Evolutionary conservation across 1,284 basidiomycete species (phyloP).

Genomic region (Pisolithus thermaeus): DNA sequence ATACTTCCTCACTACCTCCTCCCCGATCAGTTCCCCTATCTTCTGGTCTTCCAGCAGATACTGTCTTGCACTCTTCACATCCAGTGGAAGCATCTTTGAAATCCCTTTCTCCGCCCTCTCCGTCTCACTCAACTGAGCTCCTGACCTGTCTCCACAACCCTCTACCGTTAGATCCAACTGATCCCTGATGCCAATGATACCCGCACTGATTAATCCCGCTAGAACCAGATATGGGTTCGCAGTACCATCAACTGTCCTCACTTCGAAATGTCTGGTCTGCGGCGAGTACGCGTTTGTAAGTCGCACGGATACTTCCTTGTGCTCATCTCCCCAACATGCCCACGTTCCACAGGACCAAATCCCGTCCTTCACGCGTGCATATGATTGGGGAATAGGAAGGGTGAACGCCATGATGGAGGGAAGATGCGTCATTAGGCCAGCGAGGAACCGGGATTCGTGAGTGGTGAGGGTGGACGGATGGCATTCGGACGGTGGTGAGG

Average conservation of each 20-base stretch:
- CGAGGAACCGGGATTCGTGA: slow-evolving; percentile 35
- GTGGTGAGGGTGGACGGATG: slow-evolving; percentile 12
- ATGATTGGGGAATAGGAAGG: slow-evolving; percentile 55
- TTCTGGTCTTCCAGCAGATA: background rate
- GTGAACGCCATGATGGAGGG: slow-evolving; percentile 52
- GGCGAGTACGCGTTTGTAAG: slow-evolving; percentile 45
- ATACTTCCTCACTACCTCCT: background rate
- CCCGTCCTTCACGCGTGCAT: slow-evolving; percentile 57
- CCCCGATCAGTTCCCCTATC: background rate
- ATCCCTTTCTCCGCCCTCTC: slow-evolving; percentile 3
- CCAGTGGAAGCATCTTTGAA: slow-evolving; percentile 1
- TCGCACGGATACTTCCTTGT: slow-evolving; percentile 60
- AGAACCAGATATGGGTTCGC: slow-evolving; percentile 33
- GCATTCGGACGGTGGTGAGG: background rate
- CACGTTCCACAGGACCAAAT: slow-evolving; percentile 69
- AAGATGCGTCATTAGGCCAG: slow-evolving; percentile 50
- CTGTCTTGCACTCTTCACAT: slow-evolving; percentile 3
- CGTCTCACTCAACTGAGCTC: slow-evolving; percentile 5
- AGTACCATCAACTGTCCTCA: slow-evolving; percentile 55
- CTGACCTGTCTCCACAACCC: background rate
- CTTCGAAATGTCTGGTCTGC: slow-evolving; percentile 49
- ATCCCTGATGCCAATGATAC: slow-evolving; percentile 20
- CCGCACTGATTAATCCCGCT: slow-evolving; percentile 29
- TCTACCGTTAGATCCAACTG: slow-evolving; percentile 12
- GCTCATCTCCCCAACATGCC: slow-evolving; percentile 62